Percentiles rank a stretch among this genome's conserved stretches.
Conservation (phyloP, 1,284 basidiomycete genomes). For the Heliocybe sulcata region DNA sequence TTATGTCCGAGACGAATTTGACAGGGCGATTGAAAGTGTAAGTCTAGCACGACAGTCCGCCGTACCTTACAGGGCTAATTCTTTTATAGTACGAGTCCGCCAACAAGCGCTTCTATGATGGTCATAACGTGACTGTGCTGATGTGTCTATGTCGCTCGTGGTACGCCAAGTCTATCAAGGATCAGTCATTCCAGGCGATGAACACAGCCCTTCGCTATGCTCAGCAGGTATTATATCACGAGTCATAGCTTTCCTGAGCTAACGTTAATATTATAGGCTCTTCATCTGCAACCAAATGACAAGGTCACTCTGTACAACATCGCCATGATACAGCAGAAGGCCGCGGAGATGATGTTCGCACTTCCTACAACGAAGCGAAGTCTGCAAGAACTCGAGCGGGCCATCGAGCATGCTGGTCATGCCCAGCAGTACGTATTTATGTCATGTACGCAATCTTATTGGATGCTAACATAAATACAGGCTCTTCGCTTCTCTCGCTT, state of each 20-base stretch:
- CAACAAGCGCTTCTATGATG: constrained; percentile 62
- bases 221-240: constrained; percentile 48
- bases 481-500: constrained; percentile 76
- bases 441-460: neutral
- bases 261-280: constrained; percentile 43
- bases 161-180: constrained; percentile 88
- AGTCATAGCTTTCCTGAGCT: neutral
- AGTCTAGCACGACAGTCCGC: constrained; percentile 29
- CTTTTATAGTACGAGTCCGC: constrained; percentile 79
- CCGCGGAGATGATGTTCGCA: constrained; percentile 80
- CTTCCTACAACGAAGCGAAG: constrained; percentile 70
- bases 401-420: constrained; percentile 78
- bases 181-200: constrained; percentile 77
- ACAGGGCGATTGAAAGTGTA: constrained; percentile 90
- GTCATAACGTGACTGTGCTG: constrained; percentile 66
- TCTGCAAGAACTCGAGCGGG: constrained; percentile 70
- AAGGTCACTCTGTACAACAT: constrained; percentile 90
- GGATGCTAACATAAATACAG: constrained; percentile 30
- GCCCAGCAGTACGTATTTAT: constrained; percentile 68
- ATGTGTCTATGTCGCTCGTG: constrained; percentile 84
- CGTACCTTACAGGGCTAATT: neutral
- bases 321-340: constrained; percentile 94
- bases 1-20: constrained; percentile 86
- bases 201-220: constrained; percentile 74
- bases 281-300: constrained; percentile 77